Evolutionary conservation across 306 rosid genomes (phyloP), one percentile per base, ranked within the genome.

Genomic region (Pyrus communis): DNA sequence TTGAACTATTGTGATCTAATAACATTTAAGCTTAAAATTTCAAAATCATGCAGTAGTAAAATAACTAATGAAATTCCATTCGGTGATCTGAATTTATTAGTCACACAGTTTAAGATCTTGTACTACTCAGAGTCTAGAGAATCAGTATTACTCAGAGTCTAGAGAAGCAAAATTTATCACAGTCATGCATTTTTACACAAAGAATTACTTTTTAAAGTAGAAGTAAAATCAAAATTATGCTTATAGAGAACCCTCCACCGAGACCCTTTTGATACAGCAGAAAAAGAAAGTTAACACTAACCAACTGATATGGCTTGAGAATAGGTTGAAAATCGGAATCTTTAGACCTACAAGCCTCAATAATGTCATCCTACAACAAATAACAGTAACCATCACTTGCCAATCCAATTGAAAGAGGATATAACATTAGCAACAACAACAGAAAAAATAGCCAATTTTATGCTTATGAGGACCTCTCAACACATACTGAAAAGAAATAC

Each of bases 211-310:
- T 30, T 4, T 30, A 30, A 30, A 30, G 31, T 30, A 30, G 31
- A 30, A 30, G 31, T 30, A 30, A 30, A 76, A 71, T 68, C 43
- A 58, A 45, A 54, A 43, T 12, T 71, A 64, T 78, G 72, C 69
- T 43, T 15, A 84, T 21, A 30, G 61, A 60, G 67, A 55, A 43
- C 46, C 97, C 98, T 92, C 98, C 98, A 70, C 91, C 96, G 62
- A 95, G 85, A n/a, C 92, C 82, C 90, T 92, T 95, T 58, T 86
- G 85, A 88, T 28, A 85, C 84, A 95, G 73, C 73, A 95, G 85
- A 65, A 95, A 95, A 86, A 95, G 88, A 85, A 95, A 90, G 78
- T 95, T 95, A 71, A 95, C 96, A 66, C 98, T 96, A 82, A 95
- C 98, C 78, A 95, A 83, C 77, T 95, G 97, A 75, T 95, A 95